Percentiles rank a stretch among this genome's conserved stretches.
Evolutionary conservation across 352 stramenopile species (phyloP).

Genomic region (Globisporangium emineosum): DNA sequence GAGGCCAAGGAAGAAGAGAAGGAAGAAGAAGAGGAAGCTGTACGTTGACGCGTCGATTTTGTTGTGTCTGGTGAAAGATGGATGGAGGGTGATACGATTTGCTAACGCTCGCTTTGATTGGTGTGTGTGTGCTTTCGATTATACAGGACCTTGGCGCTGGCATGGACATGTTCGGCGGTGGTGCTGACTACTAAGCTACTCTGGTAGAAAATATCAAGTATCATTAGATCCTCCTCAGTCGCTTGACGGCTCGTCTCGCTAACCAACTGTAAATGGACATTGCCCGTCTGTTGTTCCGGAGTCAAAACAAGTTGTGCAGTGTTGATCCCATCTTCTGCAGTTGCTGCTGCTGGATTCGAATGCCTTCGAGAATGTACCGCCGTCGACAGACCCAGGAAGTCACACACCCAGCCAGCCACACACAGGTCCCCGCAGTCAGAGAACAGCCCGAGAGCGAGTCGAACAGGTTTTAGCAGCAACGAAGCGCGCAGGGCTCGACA

Average conservation of each 20-base stretch:
- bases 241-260: slow-evolving; percentile 28
- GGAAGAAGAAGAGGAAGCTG: slow-evolving; percentile 63
- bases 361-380: not conserved
- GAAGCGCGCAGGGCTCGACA: no score
- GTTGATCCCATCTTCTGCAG: not conserved
- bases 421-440: not conserved
- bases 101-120: slow-evolving; percentile 19
- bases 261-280: slow-evolving; percentile 53
- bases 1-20: slow-evolving; percentile 41
- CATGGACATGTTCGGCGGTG: slow-evolving; percentile 73
- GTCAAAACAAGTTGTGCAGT: slow-evolving; percentile 23
- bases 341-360: not conserved
- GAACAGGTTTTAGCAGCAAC: slow-evolving; percentile 2
- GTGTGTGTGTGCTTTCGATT: not conserved
- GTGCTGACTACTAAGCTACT: slow-evolving; percentile 59
- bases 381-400: not conserved
- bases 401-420: not conserved
- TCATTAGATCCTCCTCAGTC: slow-evolving; percentile 27
- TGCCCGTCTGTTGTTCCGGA: slow-evolving; percentile 42
- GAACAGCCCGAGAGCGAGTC: not conserved
- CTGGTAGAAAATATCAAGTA: slow-evolving; percentile 22
- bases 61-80: no score
- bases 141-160: slow-evolving; percentile 51
- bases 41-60: slow-evolving; percentile 33
- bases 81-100: not conserved